A percentile compares a stretch with the other conserved stretches of the same genome.
Conservation (phyloP, 169 alveolate species). For the Plasmodium sp. region DNA sequence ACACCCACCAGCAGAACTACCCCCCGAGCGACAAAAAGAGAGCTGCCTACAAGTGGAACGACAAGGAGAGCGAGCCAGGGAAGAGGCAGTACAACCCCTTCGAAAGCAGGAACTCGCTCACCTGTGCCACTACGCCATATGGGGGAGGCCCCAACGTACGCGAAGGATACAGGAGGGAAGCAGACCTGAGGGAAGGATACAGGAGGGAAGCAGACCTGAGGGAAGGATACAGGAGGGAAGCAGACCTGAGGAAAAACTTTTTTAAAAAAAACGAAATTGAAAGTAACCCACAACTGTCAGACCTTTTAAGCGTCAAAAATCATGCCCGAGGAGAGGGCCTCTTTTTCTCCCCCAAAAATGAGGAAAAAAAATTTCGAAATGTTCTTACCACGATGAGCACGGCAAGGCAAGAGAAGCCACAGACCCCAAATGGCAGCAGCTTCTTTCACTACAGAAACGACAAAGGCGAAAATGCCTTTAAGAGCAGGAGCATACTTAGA, state of each 20-base stretch:
- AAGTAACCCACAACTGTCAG: background rate
- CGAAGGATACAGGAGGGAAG: background rate
- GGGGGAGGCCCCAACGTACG: background rate
- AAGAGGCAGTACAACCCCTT: background rate
- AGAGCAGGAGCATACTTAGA: background rate
- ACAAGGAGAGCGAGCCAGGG: background rate
- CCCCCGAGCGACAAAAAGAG: background rate
- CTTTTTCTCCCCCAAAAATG: background rate
- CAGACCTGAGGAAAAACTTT: background rate
- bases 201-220: background rate
- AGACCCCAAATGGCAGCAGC: background rate
- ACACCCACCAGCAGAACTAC: background rate
- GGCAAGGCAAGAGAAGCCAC: background rate
- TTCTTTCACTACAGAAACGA: background rate
- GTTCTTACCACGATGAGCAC: background rate
- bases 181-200: too few species aligned
- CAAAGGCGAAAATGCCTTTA: background rate
- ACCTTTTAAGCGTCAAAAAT: background rate
- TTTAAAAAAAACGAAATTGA: background rate
- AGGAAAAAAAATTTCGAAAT: background rate
- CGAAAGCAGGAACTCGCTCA: background rate
- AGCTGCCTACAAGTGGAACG: background rate
- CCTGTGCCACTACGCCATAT: background rate
- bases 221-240: background rate
- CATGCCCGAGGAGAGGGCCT: background rate